These are phyloP conservation scores for Ceriops decandra DNA, from an alignment of 345 rosid species.

Conservation along the genomic window DNA sequence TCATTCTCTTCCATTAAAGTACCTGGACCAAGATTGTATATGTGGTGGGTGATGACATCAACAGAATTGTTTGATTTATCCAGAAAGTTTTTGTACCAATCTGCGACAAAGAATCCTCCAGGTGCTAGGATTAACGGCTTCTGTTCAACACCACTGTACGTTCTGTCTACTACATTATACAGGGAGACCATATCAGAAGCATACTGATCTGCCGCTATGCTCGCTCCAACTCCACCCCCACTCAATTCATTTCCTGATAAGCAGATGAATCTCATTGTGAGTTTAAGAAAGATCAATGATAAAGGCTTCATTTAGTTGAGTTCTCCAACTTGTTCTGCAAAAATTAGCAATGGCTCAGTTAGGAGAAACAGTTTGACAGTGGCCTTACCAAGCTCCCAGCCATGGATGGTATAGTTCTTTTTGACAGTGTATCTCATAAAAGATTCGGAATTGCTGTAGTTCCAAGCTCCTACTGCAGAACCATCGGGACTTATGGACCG, in stretches of 20 bases:
- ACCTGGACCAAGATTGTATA: constrained; percentile 98
- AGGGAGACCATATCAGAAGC: constrained; percentile 61
- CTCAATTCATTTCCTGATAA: constrained; percentile 78
- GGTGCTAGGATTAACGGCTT: constrained; percentile 79
- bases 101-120: constrained; percentile 74
- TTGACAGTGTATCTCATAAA: constrained; percentile 53
- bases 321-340: no score
- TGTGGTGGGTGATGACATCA: constrained; percentile 72
- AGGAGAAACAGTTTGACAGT: background rate
- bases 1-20: constrained; percentile 13
- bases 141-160: constrained; percentile 38
- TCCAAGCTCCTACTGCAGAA: constrained; percentile 65
- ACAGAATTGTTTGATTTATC: constrained; percentile 45
- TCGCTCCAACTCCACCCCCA: constrained; percentile 73
- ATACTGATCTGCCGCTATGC: constrained; percentile 69
- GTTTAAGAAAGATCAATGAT: background rate
- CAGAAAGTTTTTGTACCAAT: constrained; percentile 65
- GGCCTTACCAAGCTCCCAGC: constrained; percentile 85
- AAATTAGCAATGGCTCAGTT: no score
- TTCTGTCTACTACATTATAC: constrained; percentile 39
- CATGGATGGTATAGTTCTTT: constrained; percentile 48
- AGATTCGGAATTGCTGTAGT: constrained; percentile 68
- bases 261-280: background rate
- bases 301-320: no score
- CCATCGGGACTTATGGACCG: constrained; percentile 40